These are phyloP conservation scores for Periconia sp. DNA, from an alignment of 2,329 filamentous ascomycete genomes.

Conservation along the genomic window DNA sequence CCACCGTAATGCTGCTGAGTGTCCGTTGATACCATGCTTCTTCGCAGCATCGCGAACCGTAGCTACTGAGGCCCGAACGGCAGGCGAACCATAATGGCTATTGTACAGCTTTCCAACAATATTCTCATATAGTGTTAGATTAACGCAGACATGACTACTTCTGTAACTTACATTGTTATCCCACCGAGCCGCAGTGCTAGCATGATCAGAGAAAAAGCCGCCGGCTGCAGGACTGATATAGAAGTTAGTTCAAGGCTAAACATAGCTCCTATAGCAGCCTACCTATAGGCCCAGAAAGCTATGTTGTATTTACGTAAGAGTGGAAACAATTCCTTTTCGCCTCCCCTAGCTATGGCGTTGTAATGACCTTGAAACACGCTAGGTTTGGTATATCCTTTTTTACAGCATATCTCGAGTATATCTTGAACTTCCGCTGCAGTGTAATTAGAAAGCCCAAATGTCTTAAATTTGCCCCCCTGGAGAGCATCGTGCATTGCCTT, in stretches of 20 bases:
- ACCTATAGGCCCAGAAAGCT: slow-evolving; percentile 47
- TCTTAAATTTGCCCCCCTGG: slow-evolving; percentile 20
- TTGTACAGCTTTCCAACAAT: background rate
- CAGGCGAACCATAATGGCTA: background rate
- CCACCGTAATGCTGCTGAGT: slow-evolving; percentile 48
- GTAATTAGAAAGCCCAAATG: slow-evolving; percentile 26
- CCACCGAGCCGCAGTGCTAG: slow-evolving; percentile 21
- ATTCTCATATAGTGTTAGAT: background rate
- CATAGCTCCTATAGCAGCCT: background rate
- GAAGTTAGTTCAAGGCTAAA: background rate
- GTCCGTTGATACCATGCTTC: slow-evolving; percentile 35
- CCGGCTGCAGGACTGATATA: background rate
- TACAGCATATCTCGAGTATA: slow-evolving; percentile 19
- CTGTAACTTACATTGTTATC: slow-evolving; percentile 35
- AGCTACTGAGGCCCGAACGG: background rate
- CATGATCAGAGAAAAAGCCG: background rate
- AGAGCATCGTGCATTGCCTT: slow-evolving; percentile 21
- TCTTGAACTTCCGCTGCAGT: slow-evolving; percentile 19
- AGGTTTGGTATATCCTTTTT: slow-evolving; percentile 31
- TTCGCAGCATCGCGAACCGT: slow-evolving; percentile 38
- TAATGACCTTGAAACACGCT: slow-evolving; percentile 53
- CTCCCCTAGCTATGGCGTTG: slow-evolving; percentile 38
- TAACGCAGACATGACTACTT: background rate
- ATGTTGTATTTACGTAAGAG: slow-evolving; percentile 48
- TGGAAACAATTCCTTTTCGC: slow-evolving; percentile 49